Evolutionary conservation across 805 yeast species (phyloP).

Genomic region (Wickerhamiella cacticola): DNA sequence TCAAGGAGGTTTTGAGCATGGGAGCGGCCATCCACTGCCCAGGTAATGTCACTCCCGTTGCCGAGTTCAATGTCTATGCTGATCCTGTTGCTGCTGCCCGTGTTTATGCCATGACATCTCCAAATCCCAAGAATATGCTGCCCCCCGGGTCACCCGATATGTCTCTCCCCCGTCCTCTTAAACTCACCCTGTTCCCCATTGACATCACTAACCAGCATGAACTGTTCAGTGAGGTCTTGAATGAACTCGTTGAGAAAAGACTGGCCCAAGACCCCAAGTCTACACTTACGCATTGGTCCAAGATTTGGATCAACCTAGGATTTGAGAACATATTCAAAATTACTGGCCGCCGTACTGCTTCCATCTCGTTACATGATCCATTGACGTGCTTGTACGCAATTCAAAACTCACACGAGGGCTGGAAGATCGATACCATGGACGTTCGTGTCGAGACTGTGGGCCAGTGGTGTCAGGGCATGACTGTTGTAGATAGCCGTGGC

Average conservation of each 20-base stretch:
- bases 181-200: constrained; percentile 30
- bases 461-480: constrained; percentile 30
- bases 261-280: constrained; percentile 17
- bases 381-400: constrained; percentile 30
- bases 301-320: constrained; percentile 26
- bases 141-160: constrained; percentile 23
- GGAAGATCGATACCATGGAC: constrained; percentile 23
- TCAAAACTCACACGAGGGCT: constrained; percentile 16
- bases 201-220: constrained; percentile 30
- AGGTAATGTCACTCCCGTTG: constrained; percentile 34
- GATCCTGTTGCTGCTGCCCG: constrained; percentile 34
- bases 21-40: constrained; percentile 30
- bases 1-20: constrained; percentile 30
- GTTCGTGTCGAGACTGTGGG: constrained; percentile 33
- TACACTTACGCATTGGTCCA: constrained; percentile 29
- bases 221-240: constrained; percentile 20
- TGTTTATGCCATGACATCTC: constrained; percentile 28
- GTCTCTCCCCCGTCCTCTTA: constrained; percentile 22
- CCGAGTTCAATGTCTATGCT: constrained; percentile 34
- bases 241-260: constrained; percentile 17
- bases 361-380: constrained; percentile 31
- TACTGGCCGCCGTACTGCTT: constrained; percentile 18
- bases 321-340: constrained; percentile 20
- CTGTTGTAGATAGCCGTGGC: constrained; percentile 29
- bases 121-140: constrained; percentile 23